Base-by-base conservation (phyloP, 495 filamentous ascomycete species). In the Podospora tetraspora region DNA sequence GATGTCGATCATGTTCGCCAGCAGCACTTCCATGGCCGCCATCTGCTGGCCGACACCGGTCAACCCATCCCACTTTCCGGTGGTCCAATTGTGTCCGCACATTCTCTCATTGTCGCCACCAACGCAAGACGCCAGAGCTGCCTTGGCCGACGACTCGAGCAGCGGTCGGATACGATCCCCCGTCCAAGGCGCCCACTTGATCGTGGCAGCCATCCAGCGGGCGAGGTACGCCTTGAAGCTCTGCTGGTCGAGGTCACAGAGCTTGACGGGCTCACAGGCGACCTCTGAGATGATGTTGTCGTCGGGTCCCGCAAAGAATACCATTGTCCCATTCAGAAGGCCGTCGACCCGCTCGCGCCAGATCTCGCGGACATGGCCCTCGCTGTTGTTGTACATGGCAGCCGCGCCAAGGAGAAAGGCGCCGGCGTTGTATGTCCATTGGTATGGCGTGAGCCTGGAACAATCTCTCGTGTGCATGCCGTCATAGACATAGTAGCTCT, bases 171-270 rank as follows among this genome's bases (percentile, higher is more conserved):
- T 87, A 12, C 77, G 73, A 57, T 80, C 69, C 58, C 77, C 81
- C 2, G 88, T 91, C 72, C 84, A 90, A 5, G 89, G 89, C 7
- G 86, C 87, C 80, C 93, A 84, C 67, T 92, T 87, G 0, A 88
- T 87, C 6, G 88, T 87, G 8, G 86, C 83, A 1, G 89, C 87
- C 79, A 97, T 86, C 90, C 91, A 94, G 7, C 89, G 85, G 8
- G 89, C 81, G 9, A 93, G 81, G 70, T 92, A 90, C 5, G 90
- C 91, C 74, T 94, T 94, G 85, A 96, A 95, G 25, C 87, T 87
- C 62, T 88, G 87, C 73, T 92, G 89, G 77, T 94, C 91, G 64
- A 85, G 74, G 72, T 93, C 84, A 77, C 91, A 93, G 5, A 81
- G 80, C 62, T 81, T 74, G 43, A 80, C 78, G 0, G 84, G 76